A percentile compares a stretch with the other conserved stretches of the same genome.
These are phyloP conservation scores for Hymenoscyphus occultus DNA, from an alignment of 2,329 filamentous ascomycete genomes.

Conservation along the genomic window DNA sequence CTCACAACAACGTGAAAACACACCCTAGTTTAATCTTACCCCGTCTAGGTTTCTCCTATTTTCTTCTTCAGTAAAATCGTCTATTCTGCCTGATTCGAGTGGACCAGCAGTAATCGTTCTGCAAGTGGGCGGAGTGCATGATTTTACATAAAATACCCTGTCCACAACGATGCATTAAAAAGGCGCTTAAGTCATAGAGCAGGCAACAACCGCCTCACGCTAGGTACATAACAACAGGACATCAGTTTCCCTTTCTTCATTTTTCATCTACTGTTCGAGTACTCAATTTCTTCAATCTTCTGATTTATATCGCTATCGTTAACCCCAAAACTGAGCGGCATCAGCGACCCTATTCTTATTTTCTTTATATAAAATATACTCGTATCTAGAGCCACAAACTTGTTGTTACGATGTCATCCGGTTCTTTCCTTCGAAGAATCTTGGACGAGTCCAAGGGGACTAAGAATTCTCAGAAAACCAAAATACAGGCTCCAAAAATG, in stretches of 20 bases:
- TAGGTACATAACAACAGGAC: too few species aligned
- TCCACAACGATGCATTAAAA: not conserved
- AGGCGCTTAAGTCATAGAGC: too few species aligned
- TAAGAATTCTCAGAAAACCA: not conserved
- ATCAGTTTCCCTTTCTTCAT: too few species aligned
- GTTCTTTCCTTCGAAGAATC: conserved; percentile 12
- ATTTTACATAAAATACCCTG: not conserved
- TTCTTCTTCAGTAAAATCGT: not conserved
- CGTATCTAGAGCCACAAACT: not conserved
- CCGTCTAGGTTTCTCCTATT: too few species aligned
- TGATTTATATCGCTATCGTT: not conserved
- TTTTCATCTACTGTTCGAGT: too few species aligned
- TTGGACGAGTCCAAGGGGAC: not conserved
- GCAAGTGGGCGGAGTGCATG: not conserved
- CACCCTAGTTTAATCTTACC: too few species aligned
- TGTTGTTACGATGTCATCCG: conserved; percentile 5
- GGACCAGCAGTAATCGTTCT: not conserved
- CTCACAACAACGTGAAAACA: too few species aligned
- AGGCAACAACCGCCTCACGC: not conserved
- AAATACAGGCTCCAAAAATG: too few species aligned
- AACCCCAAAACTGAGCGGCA: too few species aligned
- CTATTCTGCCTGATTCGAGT: not conserved
- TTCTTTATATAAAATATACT: not conserved
- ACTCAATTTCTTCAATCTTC: not conserved
- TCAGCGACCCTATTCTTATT: not conserved